These are phyloP conservation scores for Debaryomyces udenii DNA, from an alignment of 1,139 yeast species.

Conservation along the genomic window DNA sequence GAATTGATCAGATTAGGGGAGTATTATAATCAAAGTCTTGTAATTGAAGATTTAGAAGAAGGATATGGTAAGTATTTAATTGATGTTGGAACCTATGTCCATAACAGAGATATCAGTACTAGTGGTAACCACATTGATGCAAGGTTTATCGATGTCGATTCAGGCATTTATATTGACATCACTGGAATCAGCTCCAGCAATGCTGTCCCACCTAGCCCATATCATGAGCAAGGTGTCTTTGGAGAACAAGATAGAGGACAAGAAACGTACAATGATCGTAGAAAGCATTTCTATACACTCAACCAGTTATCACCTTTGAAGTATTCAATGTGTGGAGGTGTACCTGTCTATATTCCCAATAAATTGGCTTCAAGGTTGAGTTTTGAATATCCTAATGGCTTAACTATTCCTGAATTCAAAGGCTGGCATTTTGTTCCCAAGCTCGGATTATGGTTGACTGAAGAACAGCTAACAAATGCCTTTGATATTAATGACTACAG, in stretches of 20 bases:
- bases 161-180: conserved; percentile 32
- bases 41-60: conserved; percentile 39
- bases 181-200: conserved; percentile 24
- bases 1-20: conserved; percentile 40
- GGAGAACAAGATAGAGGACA: conserved; percentile 10
- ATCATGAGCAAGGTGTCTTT: conserved; percentile 14
- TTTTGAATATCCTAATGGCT: conserved; percentile 31
- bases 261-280: conserved; percentile 26
- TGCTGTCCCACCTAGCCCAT: conserved; percentile 16
- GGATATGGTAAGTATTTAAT: conserved; percentile 30
- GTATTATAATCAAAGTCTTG: conserved; percentile 43
- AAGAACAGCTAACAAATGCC: conserved; percentile 19
- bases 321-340: conserved; percentile 29
- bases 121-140: conserved; percentile 30
- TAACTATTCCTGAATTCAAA: conserved; percentile 22
- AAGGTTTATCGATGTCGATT: conserved; percentile 30
- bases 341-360: conserved; percentile 31
- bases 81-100: conserved; percentile 30
- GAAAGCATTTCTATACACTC: conserved; percentile 26
- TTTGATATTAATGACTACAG: conserved; percentile 27
- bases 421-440: conserved; percentile 34
- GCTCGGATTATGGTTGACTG: conserved; percentile 33
- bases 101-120: conserved; percentile 25
- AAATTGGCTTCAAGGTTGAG: conserved; percentile 26
- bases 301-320: conserved; percentile 27